These are phyloP conservation scores for Crepidotus sp. DNA, from an alignment of 1,284 basidiomycete species.

Conservation along the genomic window DNA sequence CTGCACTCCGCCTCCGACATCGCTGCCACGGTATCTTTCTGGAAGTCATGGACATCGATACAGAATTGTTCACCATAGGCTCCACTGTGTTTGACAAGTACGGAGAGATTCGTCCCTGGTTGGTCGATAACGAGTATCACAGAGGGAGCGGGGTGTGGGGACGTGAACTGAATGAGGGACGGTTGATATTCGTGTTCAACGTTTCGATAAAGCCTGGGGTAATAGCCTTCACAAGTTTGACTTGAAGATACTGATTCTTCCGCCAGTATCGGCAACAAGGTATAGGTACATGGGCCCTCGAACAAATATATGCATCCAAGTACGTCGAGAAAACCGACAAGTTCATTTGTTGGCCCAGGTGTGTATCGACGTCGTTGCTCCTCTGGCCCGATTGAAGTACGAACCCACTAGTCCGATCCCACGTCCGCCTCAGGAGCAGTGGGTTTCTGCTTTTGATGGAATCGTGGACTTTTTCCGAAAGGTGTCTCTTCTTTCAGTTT, in stretches of 20 bases:
- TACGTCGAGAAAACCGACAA: slow-evolving; percentile 7
- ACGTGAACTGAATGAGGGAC: slow-evolving; percentile 6
- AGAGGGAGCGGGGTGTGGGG: slow-evolving; percentile 14
- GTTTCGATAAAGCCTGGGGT: slow-evolving; percentile 5
- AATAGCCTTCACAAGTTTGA: not conserved
- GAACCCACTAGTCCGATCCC: slow-evolving; percentile 4
- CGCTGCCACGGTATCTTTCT: slow-evolving; percentile 2
- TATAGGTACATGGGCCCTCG: slow-evolving; percentile 2
- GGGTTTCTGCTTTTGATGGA: slow-evolving; percentile 4
- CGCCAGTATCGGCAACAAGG: slow-evolving; percentile 9
- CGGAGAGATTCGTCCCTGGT: slow-evolving; percentile 4
- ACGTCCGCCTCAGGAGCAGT: slow-evolving; percentile 5
- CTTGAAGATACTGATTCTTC: not conserved
- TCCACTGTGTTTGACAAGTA: slow-evolving; percentile 9
- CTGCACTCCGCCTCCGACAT: not conserved
- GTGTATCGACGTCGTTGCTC: not conserved
- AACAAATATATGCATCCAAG: slow-evolving; percentile 7
- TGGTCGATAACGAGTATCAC: slow-evolving; percentile 10
- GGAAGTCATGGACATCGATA: slow-evolving; percentile 8
- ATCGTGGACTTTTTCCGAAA: slow-evolving; percentile 14
- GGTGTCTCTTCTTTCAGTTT: not conserved
- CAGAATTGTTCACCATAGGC: slow-evolving; percentile 5
- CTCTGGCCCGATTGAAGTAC: not conserved
- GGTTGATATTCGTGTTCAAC: slow-evolving; percentile 2
- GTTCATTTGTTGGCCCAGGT: slow-evolving; percentile 12